A percentile compares a stretch with the other conserved stretches of the same genome.
Evolutionary conservation across 768 basidiomycete genomes (phyloP).

Genomic region (Pholiota conissans): DNA sequence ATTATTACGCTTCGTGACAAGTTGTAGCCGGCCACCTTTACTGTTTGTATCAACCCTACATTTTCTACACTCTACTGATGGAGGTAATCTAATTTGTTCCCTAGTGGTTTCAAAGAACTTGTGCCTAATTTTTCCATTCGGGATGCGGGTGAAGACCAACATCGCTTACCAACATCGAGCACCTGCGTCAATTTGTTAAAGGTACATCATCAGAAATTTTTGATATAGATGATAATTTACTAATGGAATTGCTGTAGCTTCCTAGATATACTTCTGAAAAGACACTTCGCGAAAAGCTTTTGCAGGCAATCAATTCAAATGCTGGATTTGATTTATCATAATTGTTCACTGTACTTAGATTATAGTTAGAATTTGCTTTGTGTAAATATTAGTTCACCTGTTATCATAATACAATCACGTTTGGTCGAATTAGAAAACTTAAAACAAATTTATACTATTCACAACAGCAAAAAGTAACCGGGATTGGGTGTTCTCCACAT

Average conservation of each 20-base stretch:
- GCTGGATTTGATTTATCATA: slow-evolving; percentile 94
- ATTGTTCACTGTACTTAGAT: background rate
- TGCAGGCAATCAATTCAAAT: slow-evolving; percentile 84
- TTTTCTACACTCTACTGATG: background rate
- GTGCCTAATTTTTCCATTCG: slow-evolving; percentile 88
- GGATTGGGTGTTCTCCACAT: too few relatives aligned
- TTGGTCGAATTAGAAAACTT: too few relatives aligned
- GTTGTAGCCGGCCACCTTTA: slow-evolving; percentile 86
- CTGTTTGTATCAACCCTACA: slow-evolving; percentile 47
- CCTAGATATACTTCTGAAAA: slow-evolving; percentile 67
- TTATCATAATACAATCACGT: too few relatives aligned
- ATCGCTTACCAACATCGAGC: slow-evolving; percentile 72
- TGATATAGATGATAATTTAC: background rate
- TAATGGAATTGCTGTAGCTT: slow-evolving; percentile 41
- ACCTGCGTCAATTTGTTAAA: slow-evolving; percentile 94
- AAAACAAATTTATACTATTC: too few relatives aligned
- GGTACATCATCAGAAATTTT: slow-evolving; percentile 34
- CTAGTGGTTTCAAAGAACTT: slow-evolving; percentile 83
- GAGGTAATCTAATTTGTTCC: background rate
- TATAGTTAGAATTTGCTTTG: too few relatives aligned
- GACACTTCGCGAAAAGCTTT: slow-evolving; percentile 69
- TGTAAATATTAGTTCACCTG: too few relatives aligned
- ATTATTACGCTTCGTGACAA: slow-evolving; percentile 89
- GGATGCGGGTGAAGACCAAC: slow-evolving; percentile 72
- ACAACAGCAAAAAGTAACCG: too few relatives aligned